A percentile compares a stretch with the other conserved stretches of the same genome.
Conservation (phyloP, 2,329 filamentous ascomycete genomes). For the Alternaria incomplexa region DNA sequence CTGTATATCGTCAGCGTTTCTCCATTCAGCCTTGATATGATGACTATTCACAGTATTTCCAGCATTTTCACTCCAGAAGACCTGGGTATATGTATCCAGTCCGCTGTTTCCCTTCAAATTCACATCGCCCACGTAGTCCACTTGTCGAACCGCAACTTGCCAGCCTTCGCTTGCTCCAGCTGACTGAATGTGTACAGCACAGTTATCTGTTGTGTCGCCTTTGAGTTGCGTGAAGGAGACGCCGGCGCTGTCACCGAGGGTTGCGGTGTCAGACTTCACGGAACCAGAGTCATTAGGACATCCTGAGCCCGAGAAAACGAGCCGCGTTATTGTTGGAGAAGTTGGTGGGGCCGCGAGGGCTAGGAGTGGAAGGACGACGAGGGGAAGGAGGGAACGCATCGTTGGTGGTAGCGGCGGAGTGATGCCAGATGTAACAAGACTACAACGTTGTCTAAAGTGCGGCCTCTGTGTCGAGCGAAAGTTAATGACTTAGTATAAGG, state of each 20-base stretch:
- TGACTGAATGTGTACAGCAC: constrained; percentile 38
- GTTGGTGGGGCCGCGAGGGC: constrained; percentile 26
- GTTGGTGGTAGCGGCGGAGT: neutral
- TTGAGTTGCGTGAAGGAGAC: constrained; percentile 33
- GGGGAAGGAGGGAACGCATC: constrained; percentile 23
- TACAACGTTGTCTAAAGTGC: neutral
- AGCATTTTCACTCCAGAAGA: constrained; percentile 41
- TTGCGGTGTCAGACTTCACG: constrained; percentile 18
- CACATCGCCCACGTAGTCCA: constrained; percentile 32
- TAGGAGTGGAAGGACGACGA: constrained; percentile 20
- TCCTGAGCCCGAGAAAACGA: constrained; percentile 35
- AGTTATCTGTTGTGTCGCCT: constrained; percentile 35
- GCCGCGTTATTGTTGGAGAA: constrained; percentile 30
- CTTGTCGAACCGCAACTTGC: constrained; percentile 37
- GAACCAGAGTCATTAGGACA: constrained; percentile 36
- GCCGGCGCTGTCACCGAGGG: constrained; percentile 29
- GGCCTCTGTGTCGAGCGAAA: neutral
- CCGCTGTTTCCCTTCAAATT: constrained; percentile 28
- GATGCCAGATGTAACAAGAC: neutral
- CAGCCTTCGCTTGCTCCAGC: constrained; percentile 32
- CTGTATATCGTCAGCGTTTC: constrained; percentile 9
- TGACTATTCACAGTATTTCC: constrained; percentile 31
- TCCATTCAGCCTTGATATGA: neutral
- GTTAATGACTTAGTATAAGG: neutral
- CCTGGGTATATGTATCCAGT: constrained; percentile 32